phyloP scores from a whole-genome alignment of 345 rosid genomes.

The Lagerstroemia speciosa region DNA sequence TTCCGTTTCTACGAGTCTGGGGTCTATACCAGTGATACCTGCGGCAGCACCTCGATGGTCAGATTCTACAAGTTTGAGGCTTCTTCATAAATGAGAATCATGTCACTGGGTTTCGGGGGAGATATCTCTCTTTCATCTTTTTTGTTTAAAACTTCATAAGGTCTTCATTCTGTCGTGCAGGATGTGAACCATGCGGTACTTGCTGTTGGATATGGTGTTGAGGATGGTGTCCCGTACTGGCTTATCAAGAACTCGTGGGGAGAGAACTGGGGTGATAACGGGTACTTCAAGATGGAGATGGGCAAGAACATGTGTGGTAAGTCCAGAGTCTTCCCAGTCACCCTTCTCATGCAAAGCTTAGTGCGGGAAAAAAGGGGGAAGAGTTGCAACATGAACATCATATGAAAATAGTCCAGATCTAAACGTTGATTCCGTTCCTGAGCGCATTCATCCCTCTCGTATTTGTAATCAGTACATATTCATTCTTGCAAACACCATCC shows the following conservation, averaged over 20 bases:
- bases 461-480: neutral
- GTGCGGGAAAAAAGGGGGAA: too few relatives aligned
- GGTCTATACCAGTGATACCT: slow-evolving; percentile 57
- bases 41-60: slow-evolving; percentile 73
- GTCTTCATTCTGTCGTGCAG: slow-evolving; percentile 25
- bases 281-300: slow-evolving; percentile 93
- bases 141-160: neutral
- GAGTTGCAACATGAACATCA: too few relatives aligned
- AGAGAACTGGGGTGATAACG: slow-evolving; percentile 59
- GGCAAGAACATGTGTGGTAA: slow-evolving; percentile 98
- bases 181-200: slow-evolving; percentile 98
- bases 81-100: neutral
- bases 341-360: neutral
- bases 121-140: neutral
- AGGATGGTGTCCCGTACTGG: slow-evolving; percentile 76
- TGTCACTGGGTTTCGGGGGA: neutral
- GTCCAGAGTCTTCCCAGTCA: slow-evolving; percentile 2
- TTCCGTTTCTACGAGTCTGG: slow-evolving; percentile 73
- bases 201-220: slow-evolving; percentile 92
- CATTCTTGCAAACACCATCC: neutral
- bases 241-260: slow-evolving; percentile 96
- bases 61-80: slow-evolving; percentile 10
- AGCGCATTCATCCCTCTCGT: neutral
- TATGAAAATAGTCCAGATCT: neutral
- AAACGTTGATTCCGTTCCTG: neutral